These are phyloP conservation scores for Acarospora socialis DNA, from an alignment of 2,329 filamentous ascomycete species.

Conservation along the genomic window DNA sequence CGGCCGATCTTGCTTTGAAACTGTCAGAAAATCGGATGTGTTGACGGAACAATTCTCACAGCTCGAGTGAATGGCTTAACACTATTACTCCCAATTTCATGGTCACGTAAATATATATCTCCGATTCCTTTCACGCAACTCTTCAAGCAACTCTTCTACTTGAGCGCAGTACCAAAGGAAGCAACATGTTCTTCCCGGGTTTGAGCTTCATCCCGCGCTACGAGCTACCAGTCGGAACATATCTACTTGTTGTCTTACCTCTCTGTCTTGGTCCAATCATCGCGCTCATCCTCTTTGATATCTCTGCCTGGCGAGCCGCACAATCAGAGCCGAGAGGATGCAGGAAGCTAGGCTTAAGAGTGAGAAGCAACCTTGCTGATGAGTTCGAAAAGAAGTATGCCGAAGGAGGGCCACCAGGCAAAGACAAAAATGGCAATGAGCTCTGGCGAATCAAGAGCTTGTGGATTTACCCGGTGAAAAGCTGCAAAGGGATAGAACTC, in stretches of 20 bases:
- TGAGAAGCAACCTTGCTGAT: slow-evolving; percentile 39
- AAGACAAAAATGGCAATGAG: slow-evolving; percentile 22
- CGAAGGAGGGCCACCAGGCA: slow-evolving; percentile 13
- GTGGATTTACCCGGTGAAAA: slow-evolving; percentile 72
- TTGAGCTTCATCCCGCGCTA: slow-evolving; percentile 4
- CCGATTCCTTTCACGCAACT: no score
- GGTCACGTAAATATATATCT: no score
- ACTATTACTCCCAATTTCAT: no score
- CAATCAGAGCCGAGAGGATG: slow-evolving; percentile 32
- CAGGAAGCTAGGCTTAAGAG: slow-evolving; percentile 36
- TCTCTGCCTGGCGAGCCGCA: no score
- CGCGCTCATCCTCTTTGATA: no score
- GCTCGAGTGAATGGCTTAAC: no score
- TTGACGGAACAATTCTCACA: no score
- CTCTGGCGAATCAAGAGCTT: slow-evolving; percentile 50
- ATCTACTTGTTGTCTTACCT: not conserved
- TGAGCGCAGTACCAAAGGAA: no score
- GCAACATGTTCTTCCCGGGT: slow-evolving; percentile 3
- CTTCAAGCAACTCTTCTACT: no score
- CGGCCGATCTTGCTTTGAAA: no score
- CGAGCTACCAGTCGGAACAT: slow-evolving; percentile 1
- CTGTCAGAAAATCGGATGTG: no score
- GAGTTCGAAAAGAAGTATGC: slow-evolving; percentile 39
- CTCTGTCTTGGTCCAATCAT: slow-evolving; percentile 2
- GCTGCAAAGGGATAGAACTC: slow-evolving; percentile 64